These are phyloP conservation scores for Boeremia lycopersici DNA, from an alignment of 2,329 filamentous ascomycete genomes.

Conservation along the genomic window DNA sequence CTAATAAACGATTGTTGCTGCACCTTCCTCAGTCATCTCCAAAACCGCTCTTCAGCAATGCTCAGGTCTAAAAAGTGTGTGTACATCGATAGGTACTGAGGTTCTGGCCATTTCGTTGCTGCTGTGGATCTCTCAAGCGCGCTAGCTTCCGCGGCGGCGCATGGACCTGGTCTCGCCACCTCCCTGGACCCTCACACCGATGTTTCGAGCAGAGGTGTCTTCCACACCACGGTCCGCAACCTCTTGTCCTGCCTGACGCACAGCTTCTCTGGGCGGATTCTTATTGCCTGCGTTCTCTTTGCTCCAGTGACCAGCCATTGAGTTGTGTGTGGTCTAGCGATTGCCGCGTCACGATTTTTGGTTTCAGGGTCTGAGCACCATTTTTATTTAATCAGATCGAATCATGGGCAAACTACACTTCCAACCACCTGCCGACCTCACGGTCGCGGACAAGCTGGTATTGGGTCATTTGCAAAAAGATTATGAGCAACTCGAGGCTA, in stretches of 20 bases:
- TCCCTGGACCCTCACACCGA: constrained; percentile 11
- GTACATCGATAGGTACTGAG: background rate
- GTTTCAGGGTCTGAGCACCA: background rate
- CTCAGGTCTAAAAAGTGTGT: too few relatives aligned
- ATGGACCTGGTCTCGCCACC: constrained; percentile 19
- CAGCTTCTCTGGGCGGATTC: background rate
- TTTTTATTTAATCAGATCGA: constrained; percentile 3
- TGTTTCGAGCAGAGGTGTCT: constrained; percentile 10
- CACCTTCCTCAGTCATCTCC: background rate
- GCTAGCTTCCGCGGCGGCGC: constrained; percentile 11
- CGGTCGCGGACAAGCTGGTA: constrained; percentile 38
- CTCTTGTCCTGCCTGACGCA: background rate
- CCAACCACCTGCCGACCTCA: constrained; percentile 39
- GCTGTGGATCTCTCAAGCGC: background rate
- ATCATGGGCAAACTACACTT: constrained; percentile 41
- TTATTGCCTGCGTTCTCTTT: background rate
- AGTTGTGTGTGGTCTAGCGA: constrained; percentile 5
- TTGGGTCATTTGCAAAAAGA: constrained; percentile 38
- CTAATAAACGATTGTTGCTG: background rate
- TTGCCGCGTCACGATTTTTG: background rate
- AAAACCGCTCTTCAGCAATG: too few relatives aligned
- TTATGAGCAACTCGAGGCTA: constrained; percentile 27
- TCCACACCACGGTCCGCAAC: constrained; percentile 2
- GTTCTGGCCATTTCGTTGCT: background rate
- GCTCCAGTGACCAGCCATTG: constrained; percentile 6